A percentile compares a stretch with the other conserved stretches of the same genome.
phyloP scores from a whole-genome alignment of 208 protist genomes.

The Dictyostelium gargantuum region DNA sequence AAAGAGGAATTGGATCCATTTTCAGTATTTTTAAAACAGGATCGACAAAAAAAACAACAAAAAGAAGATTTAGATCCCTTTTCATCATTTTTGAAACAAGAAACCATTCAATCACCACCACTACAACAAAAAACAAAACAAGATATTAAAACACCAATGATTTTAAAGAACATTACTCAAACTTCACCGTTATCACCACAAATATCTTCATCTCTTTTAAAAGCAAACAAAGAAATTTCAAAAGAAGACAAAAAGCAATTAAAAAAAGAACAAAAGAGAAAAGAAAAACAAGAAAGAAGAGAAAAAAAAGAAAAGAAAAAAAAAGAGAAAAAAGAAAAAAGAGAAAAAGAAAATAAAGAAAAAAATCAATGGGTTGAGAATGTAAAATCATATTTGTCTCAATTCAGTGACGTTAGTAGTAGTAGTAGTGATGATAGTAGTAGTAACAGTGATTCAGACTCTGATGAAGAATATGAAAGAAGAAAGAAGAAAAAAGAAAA shows the following conservation, averaged over 20 bases:
- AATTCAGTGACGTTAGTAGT: slow-evolving; percentile 2
- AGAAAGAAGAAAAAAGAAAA: slow-evolving; percentile 39
- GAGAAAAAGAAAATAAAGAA: not conserved
- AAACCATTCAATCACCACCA: too few relatives aligned
- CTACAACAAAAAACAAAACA: too few relatives aligned
- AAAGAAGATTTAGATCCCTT: slow-evolving; percentile 24
- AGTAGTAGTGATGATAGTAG: not conserved
- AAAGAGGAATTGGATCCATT: slow-evolving; percentile 30
- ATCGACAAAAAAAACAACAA: not conserved
- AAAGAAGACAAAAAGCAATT: not conserved
- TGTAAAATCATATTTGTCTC: slow-evolving; percentile 44
- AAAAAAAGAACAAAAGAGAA: not conserved
- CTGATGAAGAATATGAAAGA: not conserved
- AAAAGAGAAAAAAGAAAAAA: not conserved
- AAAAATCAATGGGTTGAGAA: slow-evolving; percentile 34
- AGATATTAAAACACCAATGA: too few relatives aligned
- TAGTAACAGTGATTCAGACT: not conserved
- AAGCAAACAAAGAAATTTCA: not conserved
- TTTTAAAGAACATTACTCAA: too few relatives aligned
- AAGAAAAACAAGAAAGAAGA: not conserved
- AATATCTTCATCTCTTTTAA: not conserved
- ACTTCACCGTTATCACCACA: not conserved
- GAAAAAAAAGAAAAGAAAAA: not conserved
- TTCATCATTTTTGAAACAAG: slow-evolving; percentile 21
- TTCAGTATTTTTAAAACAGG: slow-evolving; percentile 18